These are phyloP conservation scores for Eutrema salsugineum DNA, from an alignment of 441 rosid genomes.

Conservation along the genomic window DNA sequence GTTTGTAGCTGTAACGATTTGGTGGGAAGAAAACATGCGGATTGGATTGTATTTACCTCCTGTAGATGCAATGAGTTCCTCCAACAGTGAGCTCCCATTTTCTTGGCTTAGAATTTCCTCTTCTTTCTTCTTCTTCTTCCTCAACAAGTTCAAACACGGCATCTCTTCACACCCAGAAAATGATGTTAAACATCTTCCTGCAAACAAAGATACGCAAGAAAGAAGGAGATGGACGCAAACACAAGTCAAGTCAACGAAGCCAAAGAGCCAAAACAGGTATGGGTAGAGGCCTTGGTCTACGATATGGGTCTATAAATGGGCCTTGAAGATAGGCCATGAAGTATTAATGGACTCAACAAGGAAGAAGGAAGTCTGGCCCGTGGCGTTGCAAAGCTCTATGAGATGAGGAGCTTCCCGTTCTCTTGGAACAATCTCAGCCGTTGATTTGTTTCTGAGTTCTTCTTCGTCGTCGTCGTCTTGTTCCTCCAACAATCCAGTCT, in stretches of 20 bases:
- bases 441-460: slow-evolving; percentile 11
- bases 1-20: slow-evolving; percentile 24
- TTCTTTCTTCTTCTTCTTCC: not conserved
- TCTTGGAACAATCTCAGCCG: slow-evolving; percentile 11
- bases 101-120: not conserved
- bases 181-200: too few relatives aligned
- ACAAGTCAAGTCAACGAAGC: too few relatives aligned
- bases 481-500: slow-evolving; percentile 36
- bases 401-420: slow-evolving; percentile 23
- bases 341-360: too few relatives aligned
- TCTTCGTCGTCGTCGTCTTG: slow-evolving; percentile 21
- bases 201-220: too few relatives aligned
- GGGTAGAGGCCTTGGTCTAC: too few relatives aligned
- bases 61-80: slow-evolving; percentile 25
- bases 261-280: too few relatives aligned
- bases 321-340: too few relatives aligned
- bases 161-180: too few relatives aligned
- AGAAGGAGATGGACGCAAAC: too few relatives aligned
- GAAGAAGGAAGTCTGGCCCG: too few relatives aligned
- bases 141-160: too few relatives aligned
- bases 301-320: too few relatives aligned
- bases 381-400: slow-evolving; percentile 22
- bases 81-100: slow-evolving; percentile 24
- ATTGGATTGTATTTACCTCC: slow-evolving; percentile 29
- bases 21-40: slow-evolving; percentile 18